Evolutionary conservation across 2,329 filamentous ascomycete genomes (phyloP).

Genomic region (Neobulgaria alba): DNA sequence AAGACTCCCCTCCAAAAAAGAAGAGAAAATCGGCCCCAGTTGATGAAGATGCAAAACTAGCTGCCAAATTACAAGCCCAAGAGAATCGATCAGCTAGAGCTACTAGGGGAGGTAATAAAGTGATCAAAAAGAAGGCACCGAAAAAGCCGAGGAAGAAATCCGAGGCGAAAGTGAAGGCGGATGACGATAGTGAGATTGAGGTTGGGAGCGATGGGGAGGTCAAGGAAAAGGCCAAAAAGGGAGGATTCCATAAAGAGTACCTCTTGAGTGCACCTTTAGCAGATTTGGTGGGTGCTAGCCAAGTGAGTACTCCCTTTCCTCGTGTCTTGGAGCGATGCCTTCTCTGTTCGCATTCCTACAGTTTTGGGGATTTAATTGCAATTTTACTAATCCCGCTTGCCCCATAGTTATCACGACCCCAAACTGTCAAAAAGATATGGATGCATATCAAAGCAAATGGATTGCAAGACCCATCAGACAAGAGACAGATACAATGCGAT

Average conservation of each 20-base stretch:
- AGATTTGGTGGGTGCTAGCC: slow-evolving; percentile 60
- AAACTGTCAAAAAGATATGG: slow-evolving; percentile 96
- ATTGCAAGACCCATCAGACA: slow-evolving; percentile 84
- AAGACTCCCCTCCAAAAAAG: slow-evolving; percentile 38
- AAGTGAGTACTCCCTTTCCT: slow-evolving; percentile 37
- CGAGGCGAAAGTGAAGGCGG: slow-evolving; percentile 62
- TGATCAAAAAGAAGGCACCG: slow-evolving; percentile 30
- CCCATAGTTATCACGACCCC: slow-evolving; percentile 75
- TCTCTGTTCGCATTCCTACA: background rate
- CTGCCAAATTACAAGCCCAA: slow-evolving; percentile 83
- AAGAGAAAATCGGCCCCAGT: slow-evolving; percentile 48
- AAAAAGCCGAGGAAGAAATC: slow-evolving; percentile 62
- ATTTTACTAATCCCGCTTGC: slow-evolving; percentile 10
- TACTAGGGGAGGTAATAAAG: slow-evolving; percentile 63
- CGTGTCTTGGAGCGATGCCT: background rate
- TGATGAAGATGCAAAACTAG: slow-evolving; percentile 67
- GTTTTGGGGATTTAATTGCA: no score
- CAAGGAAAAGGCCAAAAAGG: slow-evolving; percentile 63
- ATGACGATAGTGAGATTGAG: slow-evolving; percentile 72
- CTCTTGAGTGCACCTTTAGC: slow-evolving; percentile 62
- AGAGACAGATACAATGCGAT: slow-evolving; percentile 88
- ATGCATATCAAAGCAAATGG: slow-evolving; percentile 83
- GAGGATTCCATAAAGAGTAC: slow-evolving; percentile 86
- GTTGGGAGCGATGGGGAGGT: slow-evolving; percentile 48
- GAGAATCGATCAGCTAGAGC: slow-evolving; percentile 66